Percentiles rank a stretch among this genome's conserved stretches.
phyloP scores from a whole-genome alignment of 2,329 filamentous ascomycete genomes.

The Dactylellina drechsleri region DNA sequence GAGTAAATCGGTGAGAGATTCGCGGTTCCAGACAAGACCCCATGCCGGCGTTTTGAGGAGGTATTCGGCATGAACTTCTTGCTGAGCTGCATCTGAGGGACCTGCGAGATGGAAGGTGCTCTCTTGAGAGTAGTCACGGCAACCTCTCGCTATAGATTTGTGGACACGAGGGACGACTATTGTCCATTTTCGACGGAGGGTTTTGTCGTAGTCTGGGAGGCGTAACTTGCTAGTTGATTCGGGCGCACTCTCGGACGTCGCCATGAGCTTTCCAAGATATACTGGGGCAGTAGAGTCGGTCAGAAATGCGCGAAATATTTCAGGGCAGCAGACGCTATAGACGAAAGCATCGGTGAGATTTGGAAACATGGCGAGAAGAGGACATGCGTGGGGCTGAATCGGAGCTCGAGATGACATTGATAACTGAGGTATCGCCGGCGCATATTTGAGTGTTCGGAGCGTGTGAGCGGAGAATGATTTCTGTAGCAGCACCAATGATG shows the following conservation, averaged over 20 bases:
- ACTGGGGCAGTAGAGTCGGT: slow-evolving; percentile 32
- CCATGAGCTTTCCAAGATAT: slow-evolving; percentile 49
- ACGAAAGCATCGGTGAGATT: slow-evolving; percentile 51
- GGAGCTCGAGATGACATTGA: slow-evolving; percentile 47
- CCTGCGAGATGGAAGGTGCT: slow-evolving; percentile 40
- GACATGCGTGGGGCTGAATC: slow-evolving; percentile 44
- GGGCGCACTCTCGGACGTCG: slow-evolving; percentile 13
- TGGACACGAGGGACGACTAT: slow-evolving; percentile 50
- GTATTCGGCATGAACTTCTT: slow-evolving; percentile 50
- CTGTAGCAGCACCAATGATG: slow-evolving; percentile 46
- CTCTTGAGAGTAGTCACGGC: slow-evolving; percentile 45
- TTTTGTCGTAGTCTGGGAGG: slow-evolving; percentile 42
- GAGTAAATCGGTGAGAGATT: slow-evolving; percentile 36
- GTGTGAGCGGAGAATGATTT: slow-evolving; percentile 53
- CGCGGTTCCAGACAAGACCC: slow-evolving; percentile 51
- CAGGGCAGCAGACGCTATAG: slow-evolving; percentile 52
- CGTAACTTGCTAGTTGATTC: slow-evolving; percentile 8
- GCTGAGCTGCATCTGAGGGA: slow-evolving; percentile 41
- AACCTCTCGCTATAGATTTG: slow-evolving; percentile 49
- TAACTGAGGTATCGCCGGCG: slow-evolving; percentile 50
- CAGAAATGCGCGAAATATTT: slow-evolving; percentile 48
- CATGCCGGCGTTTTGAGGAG: slow-evolving; percentile 51
- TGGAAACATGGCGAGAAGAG: slow-evolving; percentile 48
- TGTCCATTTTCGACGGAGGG: slow-evolving; percentile 44
- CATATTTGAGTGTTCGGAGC: slow-evolving; percentile 49